phyloP scores from a whole-genome alignment of 306 rosid genomes.

The Chamaecrista fasciculata region DNA sequence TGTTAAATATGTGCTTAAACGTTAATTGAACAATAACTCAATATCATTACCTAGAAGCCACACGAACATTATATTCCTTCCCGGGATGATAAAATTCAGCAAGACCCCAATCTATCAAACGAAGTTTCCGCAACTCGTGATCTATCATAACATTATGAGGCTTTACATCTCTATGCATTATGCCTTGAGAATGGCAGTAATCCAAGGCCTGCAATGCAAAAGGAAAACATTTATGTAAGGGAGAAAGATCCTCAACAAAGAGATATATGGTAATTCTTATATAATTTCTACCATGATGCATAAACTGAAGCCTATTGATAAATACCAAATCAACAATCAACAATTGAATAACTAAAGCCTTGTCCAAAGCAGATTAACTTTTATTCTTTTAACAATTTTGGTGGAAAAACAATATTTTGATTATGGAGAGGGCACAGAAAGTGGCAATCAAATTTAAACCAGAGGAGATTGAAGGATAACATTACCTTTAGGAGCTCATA shows the following conservation, averaged over 20 bases:
- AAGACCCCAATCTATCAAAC: slow-evolving; percentile 92
- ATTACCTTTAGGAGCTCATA: slow-evolving; percentile 92
- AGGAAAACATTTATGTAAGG: slow-evolving; percentile 22
- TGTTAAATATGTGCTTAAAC: slow-evolving; percentile 8
- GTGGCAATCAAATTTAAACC: slow-evolving; percentile 2
- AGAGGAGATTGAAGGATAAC: slow-evolving; percentile 17
- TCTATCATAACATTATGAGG: slow-evolving; percentile 96
- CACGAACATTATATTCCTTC: slow-evolving; percentile 88
- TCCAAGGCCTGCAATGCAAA: slow-evolving; percentile 67
- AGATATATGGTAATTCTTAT: not conserved
- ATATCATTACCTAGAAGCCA: slow-evolving; percentile 71
- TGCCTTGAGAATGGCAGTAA: slow-evolving; percentile 91
- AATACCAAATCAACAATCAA: slow-evolving; percentile 13
- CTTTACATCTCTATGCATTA: slow-evolving; percentile 90
- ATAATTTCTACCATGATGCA: slow-evolving; percentile 3
- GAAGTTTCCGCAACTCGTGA: slow-evolving; percentile 84
- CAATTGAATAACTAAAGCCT: slow-evolving; percentile 7
- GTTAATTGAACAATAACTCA: not conserved
- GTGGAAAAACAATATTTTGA: not conserved
- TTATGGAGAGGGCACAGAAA: slow-evolving; percentile 15
- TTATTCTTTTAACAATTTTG: slow-evolving; percentile 9
- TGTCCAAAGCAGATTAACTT: slow-evolving; percentile 17
- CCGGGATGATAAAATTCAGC: slow-evolving; percentile 93
- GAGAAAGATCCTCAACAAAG: slow-evolving; percentile 16
- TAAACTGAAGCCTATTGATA: slow-evolving; percentile 16